phyloP scores from a whole-genome alignment of 768 basidiomycete genomes.

The Naganishia vaughanmartiniae region DNA sequence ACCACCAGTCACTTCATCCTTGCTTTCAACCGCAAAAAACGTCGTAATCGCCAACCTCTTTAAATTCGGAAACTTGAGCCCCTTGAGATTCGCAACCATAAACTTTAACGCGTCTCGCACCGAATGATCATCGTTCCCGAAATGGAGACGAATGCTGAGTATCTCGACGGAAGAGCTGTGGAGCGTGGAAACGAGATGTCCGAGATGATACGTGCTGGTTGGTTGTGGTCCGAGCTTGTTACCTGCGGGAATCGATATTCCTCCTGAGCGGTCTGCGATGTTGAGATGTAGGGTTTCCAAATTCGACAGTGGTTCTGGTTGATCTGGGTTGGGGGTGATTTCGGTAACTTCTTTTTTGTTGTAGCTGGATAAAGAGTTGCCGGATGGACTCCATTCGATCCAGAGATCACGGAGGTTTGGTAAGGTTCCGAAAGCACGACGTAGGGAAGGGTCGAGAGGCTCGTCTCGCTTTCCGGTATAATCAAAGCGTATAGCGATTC shows the following conservation, averaged over 20 bases:
- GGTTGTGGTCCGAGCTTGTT: not conserved
- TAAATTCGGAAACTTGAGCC: not conserved
- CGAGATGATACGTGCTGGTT: conserved; percentile 1
- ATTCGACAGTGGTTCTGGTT: not conserved
- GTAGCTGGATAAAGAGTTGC: not conserved
- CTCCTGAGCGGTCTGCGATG: not conserved
- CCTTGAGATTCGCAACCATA: not conserved
- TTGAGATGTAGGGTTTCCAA: not conserved
- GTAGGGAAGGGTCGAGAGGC: not conserved
- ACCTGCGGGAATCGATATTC: not conserved
- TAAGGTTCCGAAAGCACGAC: not conserved
- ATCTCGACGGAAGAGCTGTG: not conserved
- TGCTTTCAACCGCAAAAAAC: not conserved
- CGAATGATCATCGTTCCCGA: not conserved
- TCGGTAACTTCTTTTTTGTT: not conserved
- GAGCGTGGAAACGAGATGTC: not conserved
- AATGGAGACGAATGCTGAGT: not conserved
- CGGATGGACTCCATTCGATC: not conserved
- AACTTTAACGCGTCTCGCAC: not conserved
- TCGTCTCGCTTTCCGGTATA: not conserved
- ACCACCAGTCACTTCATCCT: not conserved
- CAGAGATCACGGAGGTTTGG: not conserved
- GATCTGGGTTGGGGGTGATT: not conserved
- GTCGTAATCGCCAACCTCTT: not conserved
- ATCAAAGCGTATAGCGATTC: not conserved